Evolutionary conservation across 2,329 filamentous ascomycete genomes (phyloP).

Genomic region (Aspergillus carbonarius): DNA sequence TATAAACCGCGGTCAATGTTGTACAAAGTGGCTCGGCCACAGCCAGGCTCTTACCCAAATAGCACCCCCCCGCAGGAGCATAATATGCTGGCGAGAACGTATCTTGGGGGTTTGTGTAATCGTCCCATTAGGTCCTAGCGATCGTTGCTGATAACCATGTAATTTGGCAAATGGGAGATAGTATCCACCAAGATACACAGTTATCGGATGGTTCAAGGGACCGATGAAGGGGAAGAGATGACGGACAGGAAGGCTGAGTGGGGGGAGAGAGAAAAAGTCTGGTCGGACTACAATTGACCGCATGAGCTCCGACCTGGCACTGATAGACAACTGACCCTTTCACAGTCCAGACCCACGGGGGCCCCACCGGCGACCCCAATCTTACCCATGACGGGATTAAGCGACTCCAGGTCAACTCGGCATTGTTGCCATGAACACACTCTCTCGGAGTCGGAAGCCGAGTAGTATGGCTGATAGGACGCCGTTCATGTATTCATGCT

Average conservation of each 20-base stretch:
- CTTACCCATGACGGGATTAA: not conserved
- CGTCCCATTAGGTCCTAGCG: slow-evolving; percentile 3
- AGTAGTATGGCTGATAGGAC: not conserved
- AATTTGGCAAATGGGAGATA: not conserved
- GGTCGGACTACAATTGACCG: not conserved
- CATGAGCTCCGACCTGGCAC: not conserved
- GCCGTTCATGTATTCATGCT: too few relatives aligned
- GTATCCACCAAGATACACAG: not conserved
- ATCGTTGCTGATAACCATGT: not conserved
- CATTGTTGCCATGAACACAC: not conserved
- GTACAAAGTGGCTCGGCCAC: not conserved
- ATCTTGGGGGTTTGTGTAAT: slow-evolving; percentile 15
- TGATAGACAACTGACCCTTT: not conserved
- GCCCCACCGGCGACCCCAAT: not conserved
- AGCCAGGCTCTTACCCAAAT: slow-evolving; percentile 16
- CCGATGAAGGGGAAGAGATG: not conserved
- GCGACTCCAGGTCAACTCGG: not conserved
- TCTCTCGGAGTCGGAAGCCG: not conserved
- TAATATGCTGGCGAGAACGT: slow-evolving; percentile 20
- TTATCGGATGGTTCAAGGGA: not conserved
- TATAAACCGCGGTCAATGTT: not conserved
- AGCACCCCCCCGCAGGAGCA: slow-evolving; percentile 21
- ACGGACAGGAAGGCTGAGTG: not conserved
- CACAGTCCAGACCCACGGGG: not conserved
- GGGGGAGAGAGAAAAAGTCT: not conserved